Base-by-base conservation (phyloP, 495 filamentous ascomycete genomes). In the Aspergillus heteromorphus region DNA sequence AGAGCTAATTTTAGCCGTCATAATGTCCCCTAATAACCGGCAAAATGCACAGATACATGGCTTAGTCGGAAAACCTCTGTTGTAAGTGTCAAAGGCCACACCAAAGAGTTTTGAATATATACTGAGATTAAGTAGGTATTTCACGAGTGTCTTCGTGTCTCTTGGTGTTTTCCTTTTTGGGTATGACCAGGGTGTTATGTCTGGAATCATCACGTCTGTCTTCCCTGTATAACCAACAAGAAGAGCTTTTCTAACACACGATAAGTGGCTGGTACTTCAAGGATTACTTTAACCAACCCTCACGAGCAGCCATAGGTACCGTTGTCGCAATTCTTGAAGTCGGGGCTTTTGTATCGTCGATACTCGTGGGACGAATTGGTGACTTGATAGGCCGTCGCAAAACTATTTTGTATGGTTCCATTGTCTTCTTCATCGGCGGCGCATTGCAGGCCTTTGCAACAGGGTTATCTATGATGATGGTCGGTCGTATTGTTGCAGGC, bases 111-210 rank as follows among this genome's bases (percentile, higher is more conserved):
- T n/a, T n/a, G n/a, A n/a, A n/a, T n/a, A n/a, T n/a, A n/a, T n/a
- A n/a, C n/a, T 81, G 53, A 84, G 62, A 4, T 51, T 21, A 38
- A 56, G 23, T 62, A 96, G 91, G 48, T 98, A 97, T 67, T 97
- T 98, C 67, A 96, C 95, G 29, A 96, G 88, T 68, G 88, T 98
- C 14, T 97, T 98, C 73, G 93, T 98, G 59, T 97, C 95, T 47
- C 79, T 98, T 65, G 93, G 93, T 20, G 93, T 98, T 21, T 98
- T 98, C 62, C 77, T 98, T 21, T 98, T 98, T 69, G 95, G 93
- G 51, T 98, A 98, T 81, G 93, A 98, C 66, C 93, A 98, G 70
- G 93, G 93, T 55, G 93, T 98, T 43, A 97, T 97, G 93, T 97
- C 95, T 55, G 95, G 93, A 40, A 95, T 98, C 64, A 97, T 98